These are phyloP conservation scores for Madurella fahalii DNA, from an alignment of 2,329 filamentous ascomycete genomes.

Conservation along the genomic window DNA sequence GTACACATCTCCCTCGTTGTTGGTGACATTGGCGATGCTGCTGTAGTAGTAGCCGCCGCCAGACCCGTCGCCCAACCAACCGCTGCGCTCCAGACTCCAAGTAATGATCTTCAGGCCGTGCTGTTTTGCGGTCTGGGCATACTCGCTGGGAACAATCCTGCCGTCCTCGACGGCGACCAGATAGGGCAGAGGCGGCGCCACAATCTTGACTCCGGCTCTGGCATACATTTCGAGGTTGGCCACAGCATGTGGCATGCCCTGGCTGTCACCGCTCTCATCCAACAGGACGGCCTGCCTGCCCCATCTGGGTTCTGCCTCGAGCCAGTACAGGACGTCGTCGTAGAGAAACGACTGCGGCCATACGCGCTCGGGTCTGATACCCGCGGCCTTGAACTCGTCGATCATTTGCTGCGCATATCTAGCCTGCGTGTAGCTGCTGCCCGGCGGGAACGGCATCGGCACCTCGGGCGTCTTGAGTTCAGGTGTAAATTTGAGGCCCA, in stretches of 20 bases:
- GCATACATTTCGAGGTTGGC: slow-evolving; percentile 53
- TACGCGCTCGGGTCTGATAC: slow-evolving; percentile 51
- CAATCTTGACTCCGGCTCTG: slow-evolving; percentile 54
- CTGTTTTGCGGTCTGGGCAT: slow-evolving; percentile 57
- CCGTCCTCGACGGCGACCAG: slow-evolving; percentile 51
- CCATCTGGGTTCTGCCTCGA: slow-evolving; percentile 56
- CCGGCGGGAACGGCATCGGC: slow-evolving; percentile 61
- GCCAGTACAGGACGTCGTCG: slow-evolving; percentile 63
- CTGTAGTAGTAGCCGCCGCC: slow-evolving; percentile 53
- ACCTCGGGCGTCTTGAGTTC: slow-evolving; percentile 66
- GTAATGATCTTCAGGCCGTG: slow-evolving; percentile 62
- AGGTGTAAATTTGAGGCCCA: slow-evolving; percentile 60
- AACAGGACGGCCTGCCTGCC: slow-evolving; percentile 61
- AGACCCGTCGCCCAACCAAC: slow-evolving; percentile 50
- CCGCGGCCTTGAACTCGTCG: slow-evolving; percentile 52
- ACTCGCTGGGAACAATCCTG: slow-evolving; percentile 58
- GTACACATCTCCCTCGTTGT: slow-evolving; percentile 63
- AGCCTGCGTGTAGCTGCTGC: slow-evolving; percentile 59
- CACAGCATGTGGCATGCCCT: slow-evolving; percentile 50
- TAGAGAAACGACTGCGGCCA: slow-evolving; percentile 65
- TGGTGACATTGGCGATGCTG: slow-evolving; percentile 50
- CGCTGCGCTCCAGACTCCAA: slow-evolving; percentile 66
- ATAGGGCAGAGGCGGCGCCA: slow-evolving; percentile 61
- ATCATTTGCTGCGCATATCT: slow-evolving; percentile 62
- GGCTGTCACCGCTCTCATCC: slow-evolving; percentile 56